Evolutionary conservation across 129 eudicot genomes (phyloP).

Genomic region (Kitagawia praeruptora): DNA sequence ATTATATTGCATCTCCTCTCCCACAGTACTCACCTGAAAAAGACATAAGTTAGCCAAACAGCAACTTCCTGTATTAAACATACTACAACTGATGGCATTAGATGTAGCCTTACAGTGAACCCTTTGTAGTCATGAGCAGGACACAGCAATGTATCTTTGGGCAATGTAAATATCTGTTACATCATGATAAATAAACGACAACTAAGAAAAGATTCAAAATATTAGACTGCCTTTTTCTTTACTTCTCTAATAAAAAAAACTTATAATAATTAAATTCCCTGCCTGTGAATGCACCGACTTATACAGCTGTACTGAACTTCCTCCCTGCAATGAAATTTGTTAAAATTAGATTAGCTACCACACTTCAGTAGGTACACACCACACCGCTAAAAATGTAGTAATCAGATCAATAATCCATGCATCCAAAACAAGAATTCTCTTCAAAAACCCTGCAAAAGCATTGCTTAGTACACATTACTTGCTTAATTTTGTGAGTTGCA

Average conservation of each 20-base stretch:
- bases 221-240: background rate
- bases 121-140: conserved; percentile 99
- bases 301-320: conserved; percentile 79
- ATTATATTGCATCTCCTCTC: conserved; percentile 82
- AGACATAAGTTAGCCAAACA: conserved; percentile 13
- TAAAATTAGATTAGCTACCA: background rate
- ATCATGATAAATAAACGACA: conserved; percentile 14
- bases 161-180: conserved; percentile 79
- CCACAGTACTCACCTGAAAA: conserved; percentile 82
- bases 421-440: background rate
- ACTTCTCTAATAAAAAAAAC: background rate
- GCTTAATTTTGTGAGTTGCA: background rate
- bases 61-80: conserved; percentile 2
- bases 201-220: background rate
- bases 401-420: background rate
- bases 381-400: background rate
- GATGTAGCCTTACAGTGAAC: conserved; percentile 51
- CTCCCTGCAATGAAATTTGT: conserved; percentile 50
- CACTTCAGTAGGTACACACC: background rate
- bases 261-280: conserved; percentile 21
- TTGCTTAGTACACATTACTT: background rate
- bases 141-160: conserved; percentile 69
- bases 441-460: background rate
- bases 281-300: conserved; percentile 93
- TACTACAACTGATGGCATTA: background rate